Evolutionary conservation across 352 stramenopile genomes (phyloP).

Genomic region (Globisporangium heterothallicum): DNA sequence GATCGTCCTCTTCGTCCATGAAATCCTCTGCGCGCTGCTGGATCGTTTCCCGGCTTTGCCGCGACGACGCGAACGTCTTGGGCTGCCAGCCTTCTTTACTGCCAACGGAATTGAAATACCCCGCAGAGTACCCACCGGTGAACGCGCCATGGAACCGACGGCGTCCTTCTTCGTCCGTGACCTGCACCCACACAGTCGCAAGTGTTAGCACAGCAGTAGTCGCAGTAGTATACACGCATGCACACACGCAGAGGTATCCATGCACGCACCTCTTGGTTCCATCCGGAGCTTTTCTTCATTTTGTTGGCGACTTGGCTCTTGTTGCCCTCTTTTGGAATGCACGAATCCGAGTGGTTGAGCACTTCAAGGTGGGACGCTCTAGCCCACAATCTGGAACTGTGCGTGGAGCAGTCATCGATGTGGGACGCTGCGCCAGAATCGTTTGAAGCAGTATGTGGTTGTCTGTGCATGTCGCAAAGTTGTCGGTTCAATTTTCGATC

Average conservation of each 20-base stretch:
- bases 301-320: conserved; percentile 1
- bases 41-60: conserved; percentile 24
- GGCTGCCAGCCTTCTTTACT: conserved; percentile 87
- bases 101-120: conserved; percentile 93
- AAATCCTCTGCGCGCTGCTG: conserved; percentile 88
- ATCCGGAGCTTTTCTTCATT: conserved; percentile 45
- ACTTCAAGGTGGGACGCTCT: background rate
- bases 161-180: conserved; percentile 65
- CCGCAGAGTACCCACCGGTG: conserved; percentile 91
- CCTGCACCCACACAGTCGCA: conserved; percentile 20
- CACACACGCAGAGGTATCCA: conserved; percentile 4
- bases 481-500: too few species aligned
- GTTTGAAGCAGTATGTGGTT: too few species aligned
- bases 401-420: too few species aligned
- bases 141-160: conserved; percentile 92
- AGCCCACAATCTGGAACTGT: too few species aligned
- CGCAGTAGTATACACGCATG: background rate
- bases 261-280: conserved; percentile 51
- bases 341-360: too few species aligned
- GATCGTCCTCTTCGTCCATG: conserved; percentile 93
- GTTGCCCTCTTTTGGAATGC: background rate
- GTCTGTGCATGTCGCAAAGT: too few species aligned
- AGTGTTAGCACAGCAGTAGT: background rate
- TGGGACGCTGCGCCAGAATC: too few species aligned
- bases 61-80: conserved; percentile 76